Conservation (phyloP, 805 yeast species). For the Kuraishia piskuri region DNA sequence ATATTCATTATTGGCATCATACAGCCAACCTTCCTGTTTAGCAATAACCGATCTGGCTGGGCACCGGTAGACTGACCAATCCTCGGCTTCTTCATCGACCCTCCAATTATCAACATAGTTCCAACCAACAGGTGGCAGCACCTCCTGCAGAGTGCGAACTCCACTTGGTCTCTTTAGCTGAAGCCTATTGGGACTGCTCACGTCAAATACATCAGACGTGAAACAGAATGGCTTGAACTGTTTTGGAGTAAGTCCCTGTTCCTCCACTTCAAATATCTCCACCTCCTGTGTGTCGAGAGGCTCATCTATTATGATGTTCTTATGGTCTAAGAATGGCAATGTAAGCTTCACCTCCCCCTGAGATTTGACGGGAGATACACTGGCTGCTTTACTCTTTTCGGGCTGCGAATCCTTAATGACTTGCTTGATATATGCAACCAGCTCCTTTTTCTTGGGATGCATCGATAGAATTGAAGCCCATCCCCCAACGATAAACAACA, state of each 20-base stretch:
- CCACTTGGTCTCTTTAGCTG: constrained; percentile 61
- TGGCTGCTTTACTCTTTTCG: constrained; percentile 16
- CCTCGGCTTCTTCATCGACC: constrained; percentile 42
- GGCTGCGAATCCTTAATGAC: constrained; percentile 1
- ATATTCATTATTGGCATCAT: constrained; percentile 37
- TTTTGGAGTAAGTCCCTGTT: constrained; percentile 48
- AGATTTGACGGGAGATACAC: constrained; percentile 13
- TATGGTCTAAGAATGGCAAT: constrained; percentile 5
- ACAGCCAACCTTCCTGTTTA: constrained; percentile 42
- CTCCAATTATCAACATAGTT: constrained; percentile 59
- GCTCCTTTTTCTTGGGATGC: constrained; percentile 47
- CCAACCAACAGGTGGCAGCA: constrained; percentile 71
- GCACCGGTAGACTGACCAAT: constrained; percentile 44
- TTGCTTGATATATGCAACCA: constrained; percentile 20
- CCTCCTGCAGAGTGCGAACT: constrained; percentile 39
- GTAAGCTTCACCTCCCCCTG: neutral
- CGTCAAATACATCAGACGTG: constrained; percentile 47
- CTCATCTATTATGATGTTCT: constrained; percentile 62
- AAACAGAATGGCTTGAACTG: constrained; percentile 57
- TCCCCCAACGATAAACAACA: constrained; percentile 42
- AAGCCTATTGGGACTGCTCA: constrained; percentile 32
- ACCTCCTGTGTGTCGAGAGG: constrained; percentile 52
- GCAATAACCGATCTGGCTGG: constrained; percentile 21
- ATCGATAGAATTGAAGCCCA: constrained; percentile 46
- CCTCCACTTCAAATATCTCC: constrained; percentile 71